Base-by-base conservation (phyloP, 1,139 yeast genomes). In the Candida sojae region DNA sequence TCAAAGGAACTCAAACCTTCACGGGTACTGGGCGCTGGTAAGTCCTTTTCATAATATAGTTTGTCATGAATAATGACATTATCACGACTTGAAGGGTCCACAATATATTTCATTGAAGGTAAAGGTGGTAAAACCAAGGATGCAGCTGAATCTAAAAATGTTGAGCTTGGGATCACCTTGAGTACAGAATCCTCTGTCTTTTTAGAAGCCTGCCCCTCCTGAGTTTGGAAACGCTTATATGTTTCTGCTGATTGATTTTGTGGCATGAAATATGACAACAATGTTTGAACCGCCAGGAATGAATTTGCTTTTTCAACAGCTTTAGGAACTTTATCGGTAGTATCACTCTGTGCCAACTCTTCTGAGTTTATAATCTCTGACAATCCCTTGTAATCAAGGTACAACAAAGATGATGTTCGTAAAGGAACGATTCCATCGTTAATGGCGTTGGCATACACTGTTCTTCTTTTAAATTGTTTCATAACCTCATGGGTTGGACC, bases 391-490 rank as follows among this genome's bases (percentile, higher is more conserved):
- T 73, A 71, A 56, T 81, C 97, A 13, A 93, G 66, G 59, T 84
- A 93, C 28, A 92, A 68, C 48, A 93, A 68, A 0, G 96, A 87
- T 0, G 96, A 83, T 0, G 99, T 91, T 48, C 97, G 73, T 42
- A 93, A 70, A 0, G 99, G 98, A 0, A 93, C 99, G 48, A 93
- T 91, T 0, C 98, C 99, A 64, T 89, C 97, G 60, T 88, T 83
- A n/a, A 84, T 73, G 1, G 86, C 83, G 60, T 88, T 88, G 2
- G 95, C 92, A 60, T 89, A 86, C 0, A 87, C 73, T 0, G 95
- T 88, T 55, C 98, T 73, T 49, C 87, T 74, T 44, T 70, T 70
- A 63, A 93, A 93, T 55, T 67, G 68, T 48, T 78, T 76, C 48
- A 93, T 71, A 1, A 86, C 78, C 35, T 70, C 75, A 58, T 88